Base-by-base conservation (phyloP, 2,329 filamentous ascomycete species). In the Calonectria ilicicola region DNA sequence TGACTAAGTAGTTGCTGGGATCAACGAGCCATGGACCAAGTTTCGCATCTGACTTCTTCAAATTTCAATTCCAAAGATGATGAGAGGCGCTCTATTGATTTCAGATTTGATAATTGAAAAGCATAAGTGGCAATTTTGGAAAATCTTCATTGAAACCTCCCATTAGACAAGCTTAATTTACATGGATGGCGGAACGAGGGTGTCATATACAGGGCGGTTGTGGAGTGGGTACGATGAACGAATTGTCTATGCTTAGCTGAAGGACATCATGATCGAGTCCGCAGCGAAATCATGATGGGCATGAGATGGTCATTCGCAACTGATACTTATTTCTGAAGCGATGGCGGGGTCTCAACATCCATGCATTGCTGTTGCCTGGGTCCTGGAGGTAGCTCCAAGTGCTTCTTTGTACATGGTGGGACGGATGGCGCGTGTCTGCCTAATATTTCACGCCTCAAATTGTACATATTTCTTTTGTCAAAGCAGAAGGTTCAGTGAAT, bases 1-100 rank as follows among this genome's bases (percentile, higher is more conserved):
- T 72, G 69, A 72, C 69, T 67, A 72, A 72, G 23, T 26, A 12
- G n/a, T n/a, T 51, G 26, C 46, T 26, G 32, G 29, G 42, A 44
- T 60, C 32, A 14, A 32, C 29, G 29, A 32, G 29, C 29, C 9
- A 21, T 17, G 53, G 32, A 60, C 15, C 32, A 35, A 14, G 32
- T 35, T 21, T 38, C 32, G 7, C 15, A 40, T 9, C 32, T 35
- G 32, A 35, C 10, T 35, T 9, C 9, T 10, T n/a, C n/a, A 10
- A 35, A 10, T 9, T 35, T 35, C 32, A 10, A 35, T 35, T 35
- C 3, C 12, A 10, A 10, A 10, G 32, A 35, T 14, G 32, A 35
- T 14, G 3, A 12, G 32, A 35, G 32, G 7, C 32, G 9, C 32
- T 35, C 12, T 35, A 3, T 35, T 10, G 6, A 8, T 35, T 35